Base-by-base conservation (phyloP, 257 asterid genomes). In the Eustoma russellianum region DNA sequence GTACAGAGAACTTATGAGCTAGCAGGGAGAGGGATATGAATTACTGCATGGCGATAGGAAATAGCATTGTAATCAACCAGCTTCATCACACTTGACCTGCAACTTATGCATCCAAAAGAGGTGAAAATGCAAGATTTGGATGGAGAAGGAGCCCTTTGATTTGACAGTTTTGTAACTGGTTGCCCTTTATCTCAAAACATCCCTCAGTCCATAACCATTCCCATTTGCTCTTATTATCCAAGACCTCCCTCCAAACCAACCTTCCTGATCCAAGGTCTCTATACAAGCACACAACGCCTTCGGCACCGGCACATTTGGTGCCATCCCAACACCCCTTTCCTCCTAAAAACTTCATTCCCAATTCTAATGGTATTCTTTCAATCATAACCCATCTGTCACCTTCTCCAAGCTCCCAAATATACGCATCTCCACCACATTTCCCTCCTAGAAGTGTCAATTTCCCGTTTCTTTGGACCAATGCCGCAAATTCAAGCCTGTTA, bases 151-250 rank as follows among this genome's bases (percentile, higher is more conserved):
- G n/a, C 5, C 92, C 97, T 57, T 72, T 88, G n/a, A 79, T 59
- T 11, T 76, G 79, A 16, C 68, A 68, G 60, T 62, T 81, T 28
- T 50, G 65, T 57, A 74, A n/a, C 9, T 60, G 13, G 46, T 43
- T 66, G n/a, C 70, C 79, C 48, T 57, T 59, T 11, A 70, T 41
- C 0, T 72, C 63, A 61, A 58, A 35, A 48, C 82, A 77, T 10
- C 93, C 95, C 56, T 81, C 78, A 48, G 77, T 63, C 94, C 93
- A 83, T 52, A 1, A 59, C 95, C 94, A 89, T 50, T 69, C 76
- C 79, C 91, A 72, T 38, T 5, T 38, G 17, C 50, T 65, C 13
- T 56, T 65, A n/a, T n/a, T n/a, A 38, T 38, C 43, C 43, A 38
- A 38, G 41, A 24, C 64, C n/a, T 74, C 75, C 57, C 84, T 81